Evolutionary conservation across 2,329 filamentous ascomycete species (phyloP), one percentile per base, ranked within the genome.

Genomic region (Metarhizium album): DNA sequence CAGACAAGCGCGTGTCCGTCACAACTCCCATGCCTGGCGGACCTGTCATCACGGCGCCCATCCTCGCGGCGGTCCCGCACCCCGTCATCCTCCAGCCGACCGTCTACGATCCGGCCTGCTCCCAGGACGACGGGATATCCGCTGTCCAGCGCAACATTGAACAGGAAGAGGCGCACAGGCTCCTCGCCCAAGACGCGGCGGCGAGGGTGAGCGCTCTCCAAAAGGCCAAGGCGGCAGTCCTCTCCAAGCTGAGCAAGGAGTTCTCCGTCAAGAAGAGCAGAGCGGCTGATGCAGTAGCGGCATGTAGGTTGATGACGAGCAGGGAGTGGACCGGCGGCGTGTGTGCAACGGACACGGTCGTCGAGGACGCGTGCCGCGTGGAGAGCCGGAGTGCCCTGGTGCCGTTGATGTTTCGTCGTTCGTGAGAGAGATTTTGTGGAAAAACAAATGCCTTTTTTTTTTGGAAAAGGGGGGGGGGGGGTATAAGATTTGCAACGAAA

Each of bases 191-290:
- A 55, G 78, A 83, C 57, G 70, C 74, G 2, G 73, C 73, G 8
- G 74, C 76, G 49, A 73, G 80, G 51, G 70, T 70, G 4, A 75
- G 70, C 56, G 77, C 79, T 9, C 67, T 84, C 47, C 72, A 73
- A 59, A 75, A 76, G 52, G 81, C 80, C 33, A 80, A 78, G 60
- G 78, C 80, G 55, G 76, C 78, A 1, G 79, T 84, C 13, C 66
- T 84, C 50, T 72, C 70, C 53, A 81, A 81, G 57, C 71, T 84
- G 47, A 75, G 71, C 58, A 72, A 72, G 50, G 76, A 82, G 60
- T 81, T 68, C 53, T 66, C 58, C 53, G 54, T 49, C 51, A 66
- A 61, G 52, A 65, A 63, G 49, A 60, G 60, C 42, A 60, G 61
- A 23, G 59, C 63, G 3, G 60, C 61, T 14, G 68, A 67, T 42